Percentiles rank a stretch among this genome's conserved stretches.
Conservation (phyloP, 1,284 basidiomycete genomes). For the Austroboletus niveus region DNA sequence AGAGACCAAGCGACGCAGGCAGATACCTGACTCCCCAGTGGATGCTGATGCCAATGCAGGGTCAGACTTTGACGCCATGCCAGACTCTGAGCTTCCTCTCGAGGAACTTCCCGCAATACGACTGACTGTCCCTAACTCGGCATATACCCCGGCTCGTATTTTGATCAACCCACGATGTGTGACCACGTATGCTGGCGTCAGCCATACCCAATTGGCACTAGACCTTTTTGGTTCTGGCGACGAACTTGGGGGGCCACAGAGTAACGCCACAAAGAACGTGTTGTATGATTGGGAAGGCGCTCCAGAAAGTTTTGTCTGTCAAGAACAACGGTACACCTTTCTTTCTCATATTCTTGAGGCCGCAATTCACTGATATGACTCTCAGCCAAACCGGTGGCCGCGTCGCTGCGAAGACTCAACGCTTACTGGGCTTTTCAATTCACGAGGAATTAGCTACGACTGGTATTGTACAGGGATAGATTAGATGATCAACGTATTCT, state of each 20-base stretch:
- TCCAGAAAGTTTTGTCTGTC: constrained; percentile 93
- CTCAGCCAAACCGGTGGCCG: constrained; percentile 82
- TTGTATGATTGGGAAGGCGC: constrained; percentile 93
- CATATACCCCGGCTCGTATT: constrained; percentile 84
- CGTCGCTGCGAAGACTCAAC: constrained; percentile 86
- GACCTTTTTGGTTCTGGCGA: constrained; percentile 84
- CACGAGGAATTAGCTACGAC: constrained; percentile 57
- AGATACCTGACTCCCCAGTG: constrained; percentile 24
- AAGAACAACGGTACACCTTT: constrained; percentile 74
- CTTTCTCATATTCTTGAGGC: too few relatives aligned
- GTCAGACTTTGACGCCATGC: constrained; percentile 88
- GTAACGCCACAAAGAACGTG: constrained; percentile 67
- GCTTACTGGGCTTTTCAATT: constrained; percentile 83
- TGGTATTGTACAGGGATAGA: constrained; percentile 2
- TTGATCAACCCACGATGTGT: constrained; percentile 93
- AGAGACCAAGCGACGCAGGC: constrained; percentile 32
- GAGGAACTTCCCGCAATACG: constrained; percentile 39
- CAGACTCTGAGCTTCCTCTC: constrained; percentile 55
- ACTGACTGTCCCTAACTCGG: constrained; percentile 81
- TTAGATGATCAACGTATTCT: constrained; percentile 10
- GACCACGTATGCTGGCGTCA: constrained; percentile 94
- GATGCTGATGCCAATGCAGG: constrained; percentile 80
- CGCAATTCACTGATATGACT: constrained; percentile 4
- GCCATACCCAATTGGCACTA: constrained; percentile 86
- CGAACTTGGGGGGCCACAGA: constrained; percentile 45